Percentiles rank a stretch among this genome's conserved stretches.
Conservation (phyloP, 169 alveolate species). For the Eimeria zaria region DNA sequence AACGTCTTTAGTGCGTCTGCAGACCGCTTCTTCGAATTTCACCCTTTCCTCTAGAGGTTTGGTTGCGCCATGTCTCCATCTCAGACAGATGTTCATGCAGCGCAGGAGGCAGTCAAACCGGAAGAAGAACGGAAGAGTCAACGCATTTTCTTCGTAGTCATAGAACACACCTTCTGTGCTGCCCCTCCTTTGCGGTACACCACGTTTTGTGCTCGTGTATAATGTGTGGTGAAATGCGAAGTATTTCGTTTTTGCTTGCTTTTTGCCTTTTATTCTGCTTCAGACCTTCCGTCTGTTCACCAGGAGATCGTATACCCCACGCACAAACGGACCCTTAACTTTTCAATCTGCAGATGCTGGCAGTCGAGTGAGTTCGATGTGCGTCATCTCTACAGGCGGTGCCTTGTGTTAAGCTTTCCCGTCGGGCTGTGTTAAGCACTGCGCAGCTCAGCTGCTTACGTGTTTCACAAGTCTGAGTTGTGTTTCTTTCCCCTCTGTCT, state of each 20-base stretch:
- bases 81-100: background rate
- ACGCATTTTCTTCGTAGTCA: background rate
- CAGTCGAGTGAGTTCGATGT: constrained; percentile 83
- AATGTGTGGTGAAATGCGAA: background rate
- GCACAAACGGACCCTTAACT: constrained; percentile 83
- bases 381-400: background rate
- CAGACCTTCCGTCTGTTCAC: constrained; percentile 83
- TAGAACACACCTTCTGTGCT: too few species aligned
- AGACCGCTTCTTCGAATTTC: background rate
- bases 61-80: background rate
- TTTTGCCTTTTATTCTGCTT: background rate
- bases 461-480: background rate
- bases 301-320: constrained; percentile 85
- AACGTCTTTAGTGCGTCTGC: constrained; percentile 41
- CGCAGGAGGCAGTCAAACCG: background rate
- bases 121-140: background rate
- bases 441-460: background rate
- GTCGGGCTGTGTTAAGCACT: background rate
- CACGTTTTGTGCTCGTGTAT: too few species aligned
- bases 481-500: background rate
- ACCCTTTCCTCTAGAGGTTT: background rate
- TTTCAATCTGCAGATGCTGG: constrained; percentile 93
- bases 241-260: background rate
- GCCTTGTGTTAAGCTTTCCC: background rate
- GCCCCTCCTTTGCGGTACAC: too few species aligned